Percentiles rank a stretch among this genome's conserved stretches.
Conservation (phyloP, 768 basidiomycete genomes). For the Cubamyces lactineus region DNA sequence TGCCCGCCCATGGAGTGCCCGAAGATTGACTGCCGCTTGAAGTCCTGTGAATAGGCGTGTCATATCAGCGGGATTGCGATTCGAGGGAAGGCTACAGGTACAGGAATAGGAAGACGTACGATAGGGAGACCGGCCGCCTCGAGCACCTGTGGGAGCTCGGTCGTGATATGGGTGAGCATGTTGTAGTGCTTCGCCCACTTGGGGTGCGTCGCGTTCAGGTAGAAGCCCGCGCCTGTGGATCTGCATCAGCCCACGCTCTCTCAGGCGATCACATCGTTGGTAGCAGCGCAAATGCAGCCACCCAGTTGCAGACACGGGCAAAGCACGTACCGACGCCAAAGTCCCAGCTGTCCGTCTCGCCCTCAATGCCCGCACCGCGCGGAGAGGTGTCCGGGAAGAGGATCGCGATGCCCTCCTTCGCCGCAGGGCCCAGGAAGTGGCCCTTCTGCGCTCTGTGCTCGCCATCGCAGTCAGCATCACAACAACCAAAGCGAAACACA, state of each 20-base stretch:
- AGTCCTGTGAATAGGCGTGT: conserved; percentile 58
- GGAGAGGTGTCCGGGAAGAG: conserved; percentile 97
- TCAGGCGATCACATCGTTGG: not conserved
- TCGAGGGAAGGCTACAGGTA: not conserved
- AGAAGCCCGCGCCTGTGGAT: conserved; percentile 81
- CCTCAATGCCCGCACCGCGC: conserved; percentile 83
- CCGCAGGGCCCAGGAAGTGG: conserved; percentile 85
- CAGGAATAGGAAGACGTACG: conserved; percentile 46
- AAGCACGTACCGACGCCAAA: conserved; percentile 72
- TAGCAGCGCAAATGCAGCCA: not conserved
- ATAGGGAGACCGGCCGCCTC: conserved; percentile 75
- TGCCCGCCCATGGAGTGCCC: conserved; percentile 99
- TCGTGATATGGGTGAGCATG: conserved; percentile 84
- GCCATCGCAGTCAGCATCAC: too few species aligned
- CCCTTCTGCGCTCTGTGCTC: conserved; percentile 83
- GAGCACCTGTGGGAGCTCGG: conserved; percentile 84
- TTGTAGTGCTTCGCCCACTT: conserved; percentile 78
- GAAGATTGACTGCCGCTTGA: conserved; percentile 81
- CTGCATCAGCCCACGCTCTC: not conserved
- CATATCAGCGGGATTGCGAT: not conserved
- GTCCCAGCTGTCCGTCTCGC: conserved; percentile 84
- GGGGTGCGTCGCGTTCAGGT: conserved; percentile 85
- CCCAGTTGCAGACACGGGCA: not conserved
- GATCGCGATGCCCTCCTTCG: conserved; percentile 84
- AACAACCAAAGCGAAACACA: too few species aligned